Evolutionary conservation across 1,284 basidiomycete species (phyloP).

Genomic region (Ceratobasidium sp.): DNA sequence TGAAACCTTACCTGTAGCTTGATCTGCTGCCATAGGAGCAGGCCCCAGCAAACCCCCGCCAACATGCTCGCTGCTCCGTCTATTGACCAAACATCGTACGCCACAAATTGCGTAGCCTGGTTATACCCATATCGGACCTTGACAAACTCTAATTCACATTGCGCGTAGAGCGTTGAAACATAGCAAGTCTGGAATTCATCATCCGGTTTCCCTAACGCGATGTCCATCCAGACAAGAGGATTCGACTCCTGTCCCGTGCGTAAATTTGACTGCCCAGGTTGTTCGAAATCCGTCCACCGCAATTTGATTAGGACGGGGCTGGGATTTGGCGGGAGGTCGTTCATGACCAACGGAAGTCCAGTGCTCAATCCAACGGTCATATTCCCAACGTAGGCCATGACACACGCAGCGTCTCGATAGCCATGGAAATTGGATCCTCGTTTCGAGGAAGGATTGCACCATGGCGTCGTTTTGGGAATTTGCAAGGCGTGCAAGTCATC

Average conservation of each 20-base stretch:
- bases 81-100: constrained; percentile 13
- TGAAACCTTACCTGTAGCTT: constrained; percentile 11
- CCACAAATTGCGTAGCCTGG: constrained; percentile 6
- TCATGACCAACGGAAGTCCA: constrained; percentile 8
- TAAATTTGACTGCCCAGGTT: no score
- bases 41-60: constrained; percentile 22
- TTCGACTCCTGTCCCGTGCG: no score
- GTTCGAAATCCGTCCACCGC: constrained; percentile 30
- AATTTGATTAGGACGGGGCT: constrained; percentile 24
- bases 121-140: constrained; percentile 33
- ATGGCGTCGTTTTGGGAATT: neutral
- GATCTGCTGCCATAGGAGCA: constrained; percentile 32
- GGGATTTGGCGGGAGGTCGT: constrained; percentile 14
- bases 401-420: neutral
- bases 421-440: neutral
- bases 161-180: neutral
- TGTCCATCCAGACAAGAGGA: no score
- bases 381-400: constrained; percentile 30
- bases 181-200: no score
- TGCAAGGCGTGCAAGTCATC: neutral
- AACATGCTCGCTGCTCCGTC: neutral
- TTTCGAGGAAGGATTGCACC: neutral
- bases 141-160: constrained; percentile 34
- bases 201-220: no score
- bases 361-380: constrained; percentile 26